Base-by-base conservation (phyloP, 2,329 filamentous ascomycete species). In the Colletotrichum agaves region DNA sequence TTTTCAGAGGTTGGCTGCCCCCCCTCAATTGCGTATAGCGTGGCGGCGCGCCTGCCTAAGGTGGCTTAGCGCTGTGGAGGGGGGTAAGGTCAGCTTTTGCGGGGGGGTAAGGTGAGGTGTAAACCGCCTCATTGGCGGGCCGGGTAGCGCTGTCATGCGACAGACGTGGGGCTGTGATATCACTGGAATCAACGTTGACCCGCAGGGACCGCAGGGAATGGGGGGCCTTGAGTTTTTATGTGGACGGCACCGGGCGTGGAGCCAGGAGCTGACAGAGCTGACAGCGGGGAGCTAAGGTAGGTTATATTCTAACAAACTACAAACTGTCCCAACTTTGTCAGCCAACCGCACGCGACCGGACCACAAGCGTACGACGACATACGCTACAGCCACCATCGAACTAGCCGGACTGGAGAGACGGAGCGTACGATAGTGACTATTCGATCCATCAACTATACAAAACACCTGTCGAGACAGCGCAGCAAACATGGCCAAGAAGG, bases 401-500 rank as follows among this genome's bases (percentile, higher is more conserved):
- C 5, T 33, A 11, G n/a, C 44, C 6, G 27, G 8, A 8, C 6
- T 21, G 35, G 37, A 15, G n/a, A 50, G 27, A 43, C 59, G 37
- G 12, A 47, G 6, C n/a, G 5, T 17, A 21, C 31, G 35, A 50
- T 27, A 2, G 3, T 23, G 37, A 11, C 17, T n/a, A 15, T 50
- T 8, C 23, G 60, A 56, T 37, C 23, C 37, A 55, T 15, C 31
- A 50, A 27, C 15, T 50, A 31, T 27, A 50, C 19, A 13, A 35
- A 23, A 17, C 13, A 41, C 13, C 52, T 41, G 13, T 57, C 31
- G 37, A 41, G 37, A 58, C 55, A 21, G 50, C 8, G 21, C 19
- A 31, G 46, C 52, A 52, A 65, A 21, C 6, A 70, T 70, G 69
- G 69, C 67, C 4, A 70, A 69, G 19, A 67, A 63, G 85, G 84